Conservation (phyloP, 148 eudicot genomes). For the Polygonum aviculare region DNA sequence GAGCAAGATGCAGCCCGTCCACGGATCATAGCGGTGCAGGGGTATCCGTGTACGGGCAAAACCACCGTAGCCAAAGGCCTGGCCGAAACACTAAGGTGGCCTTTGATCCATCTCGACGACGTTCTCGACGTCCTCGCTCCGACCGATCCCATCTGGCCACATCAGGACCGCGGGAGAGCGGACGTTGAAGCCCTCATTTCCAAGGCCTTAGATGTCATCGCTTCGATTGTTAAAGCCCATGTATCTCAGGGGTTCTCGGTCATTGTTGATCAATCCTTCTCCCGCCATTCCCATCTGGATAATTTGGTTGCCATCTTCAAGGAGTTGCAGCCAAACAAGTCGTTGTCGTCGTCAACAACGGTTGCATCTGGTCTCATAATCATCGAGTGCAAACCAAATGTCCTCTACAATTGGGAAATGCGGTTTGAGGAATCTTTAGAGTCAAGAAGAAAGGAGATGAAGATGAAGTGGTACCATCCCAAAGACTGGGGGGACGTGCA, state of each 20-base stretch:
- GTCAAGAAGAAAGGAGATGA: no score
- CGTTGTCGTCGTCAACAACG: neutral
- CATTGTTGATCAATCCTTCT: neutral
- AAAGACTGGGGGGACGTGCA: neutral
- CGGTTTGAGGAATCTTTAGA: no score
- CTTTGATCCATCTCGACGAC: neutral
- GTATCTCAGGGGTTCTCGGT: neutral
- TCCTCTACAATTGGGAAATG: neutral
- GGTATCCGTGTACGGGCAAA: no score
- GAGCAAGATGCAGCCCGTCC: no score
- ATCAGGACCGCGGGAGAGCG: no score
- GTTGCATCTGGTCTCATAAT: neutral
- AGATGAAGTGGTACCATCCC: neutral
- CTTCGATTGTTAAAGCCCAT: neutral
- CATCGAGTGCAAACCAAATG: neutral
- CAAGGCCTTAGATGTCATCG: neutral
- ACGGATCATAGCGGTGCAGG: no score
- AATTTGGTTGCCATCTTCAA: neutral
- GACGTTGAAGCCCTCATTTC: neutral
- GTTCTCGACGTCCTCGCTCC: neutral
- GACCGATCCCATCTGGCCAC: neutral
- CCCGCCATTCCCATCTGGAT: neutral
- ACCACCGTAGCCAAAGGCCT: neutral
- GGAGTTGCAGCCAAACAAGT: neutral
- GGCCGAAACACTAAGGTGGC: neutral